These are phyloP conservation scores for Galium porrigens DNA, from an alignment of 305 asterid genomes.

Conservation along the genomic window DNA sequence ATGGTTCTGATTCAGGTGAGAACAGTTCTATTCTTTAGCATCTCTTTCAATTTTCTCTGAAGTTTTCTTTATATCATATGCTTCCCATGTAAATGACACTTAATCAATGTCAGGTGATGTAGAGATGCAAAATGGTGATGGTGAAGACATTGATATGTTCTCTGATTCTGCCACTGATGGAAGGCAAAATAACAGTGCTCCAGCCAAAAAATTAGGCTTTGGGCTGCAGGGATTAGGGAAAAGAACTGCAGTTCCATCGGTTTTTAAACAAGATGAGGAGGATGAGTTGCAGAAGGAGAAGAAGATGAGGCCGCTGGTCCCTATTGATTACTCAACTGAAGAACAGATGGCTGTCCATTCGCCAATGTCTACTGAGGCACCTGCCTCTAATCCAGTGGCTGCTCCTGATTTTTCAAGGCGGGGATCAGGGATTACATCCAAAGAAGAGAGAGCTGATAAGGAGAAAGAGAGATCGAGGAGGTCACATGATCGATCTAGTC, in stretches of 20 bases:
- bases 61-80: slow-evolving; percentile 6
- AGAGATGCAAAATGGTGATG: slow-evolving; percentile 39
- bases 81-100: slow-evolving; percentile 14
- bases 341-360: slow-evolving; percentile 50
- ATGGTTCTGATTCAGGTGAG: slow-evolving; percentile 27
- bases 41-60: not conserved
- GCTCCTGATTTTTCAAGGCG: slow-evolving; percentile 64
- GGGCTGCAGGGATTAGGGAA: slow-evolving; percentile 84
- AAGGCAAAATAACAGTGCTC: slow-evolving; percentile 44
- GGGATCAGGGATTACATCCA: slow-evolving; percentile 38
- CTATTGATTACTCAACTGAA: slow-evolving; percentile 89
- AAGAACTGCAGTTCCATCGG: slow-evolving; percentile 81
- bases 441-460: slow-evolving; percentile 51
- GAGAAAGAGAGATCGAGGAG: slow-evolving; percentile 65
- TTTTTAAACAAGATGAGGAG: slow-evolving; percentile 77
- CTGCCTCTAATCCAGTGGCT: slow-evolving; percentile 39
- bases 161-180: slow-evolving; percentile 35
- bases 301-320: slow-evolving; percentile 96
- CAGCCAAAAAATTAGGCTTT: slow-evolving; percentile 69
- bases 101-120: slow-evolving; percentile 39
- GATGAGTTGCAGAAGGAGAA: slow-evolving; percentile 85
- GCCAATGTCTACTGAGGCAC: slow-evolving; percentile 44
- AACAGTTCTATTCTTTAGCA: slow-evolving; percentile 23
- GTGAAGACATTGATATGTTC: slow-evolving; percentile 31
- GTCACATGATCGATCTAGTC: slow-evolving; percentile 60